phyloP scores from a whole-genome alignment of 2,329 filamentous ascomycete species.

The Thelonectria blattea region DNA sequence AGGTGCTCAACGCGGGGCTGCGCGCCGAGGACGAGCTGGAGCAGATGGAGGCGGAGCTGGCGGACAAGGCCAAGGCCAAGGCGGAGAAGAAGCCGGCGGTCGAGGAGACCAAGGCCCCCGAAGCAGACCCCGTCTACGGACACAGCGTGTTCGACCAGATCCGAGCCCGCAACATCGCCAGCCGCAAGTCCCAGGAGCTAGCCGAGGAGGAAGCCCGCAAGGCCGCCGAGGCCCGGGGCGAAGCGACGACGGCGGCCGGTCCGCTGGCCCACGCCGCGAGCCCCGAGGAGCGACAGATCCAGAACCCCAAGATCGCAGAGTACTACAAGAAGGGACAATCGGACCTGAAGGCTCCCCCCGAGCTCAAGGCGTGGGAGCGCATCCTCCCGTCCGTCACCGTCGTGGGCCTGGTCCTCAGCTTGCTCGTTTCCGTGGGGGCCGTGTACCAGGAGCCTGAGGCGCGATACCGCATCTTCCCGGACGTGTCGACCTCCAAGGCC shows the following conservation, averaged over 20 bases:
- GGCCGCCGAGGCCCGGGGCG: slow-evolving; percentile 50
- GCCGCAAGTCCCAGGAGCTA: slow-evolving; percentile 54
- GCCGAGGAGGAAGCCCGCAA: slow-evolving; percentile 50
- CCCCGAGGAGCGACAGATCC: slow-evolving; percentile 46
- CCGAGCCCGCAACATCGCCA: slow-evolving; percentile 58
- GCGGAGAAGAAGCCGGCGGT: slow-evolving; percentile 35
- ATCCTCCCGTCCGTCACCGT: slow-evolving; percentile 61
- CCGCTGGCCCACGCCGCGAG: slow-evolving; percentile 50
- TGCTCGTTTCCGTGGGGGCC: slow-evolving; percentile 51
- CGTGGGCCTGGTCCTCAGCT: slow-evolving; percentile 52
- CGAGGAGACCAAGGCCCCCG: slow-evolving; percentile 28
- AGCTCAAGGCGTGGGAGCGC: slow-evolving; percentile 57
- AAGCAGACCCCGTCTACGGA: slow-evolving; percentile 61
- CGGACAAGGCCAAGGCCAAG: slow-evolving; percentile 29
- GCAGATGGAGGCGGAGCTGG: slow-evolving; percentile 52
- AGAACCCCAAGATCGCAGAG: slow-evolving; percentile 46
- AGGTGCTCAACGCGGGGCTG: slow-evolving; percentile 65
- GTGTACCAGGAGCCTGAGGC: slow-evolving; percentile 61
- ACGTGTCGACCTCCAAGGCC: slow-evolving; percentile 65
- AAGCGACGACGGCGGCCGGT: slow-evolving; percentile 41
- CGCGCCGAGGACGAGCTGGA: slow-evolving; percentile 68
- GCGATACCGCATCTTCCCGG: slow-evolving; percentile 61
- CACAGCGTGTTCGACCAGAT: slow-evolving; percentile 63
- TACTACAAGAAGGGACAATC: slow-evolving; percentile 56
- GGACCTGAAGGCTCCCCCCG: slow-evolving; percentile 57